Percentiles rank a stretch among this genome's conserved stretches.
Conservation (phyloP, 176 grass and related monocot genomes). For the Musa schizocarpa region DNA sequence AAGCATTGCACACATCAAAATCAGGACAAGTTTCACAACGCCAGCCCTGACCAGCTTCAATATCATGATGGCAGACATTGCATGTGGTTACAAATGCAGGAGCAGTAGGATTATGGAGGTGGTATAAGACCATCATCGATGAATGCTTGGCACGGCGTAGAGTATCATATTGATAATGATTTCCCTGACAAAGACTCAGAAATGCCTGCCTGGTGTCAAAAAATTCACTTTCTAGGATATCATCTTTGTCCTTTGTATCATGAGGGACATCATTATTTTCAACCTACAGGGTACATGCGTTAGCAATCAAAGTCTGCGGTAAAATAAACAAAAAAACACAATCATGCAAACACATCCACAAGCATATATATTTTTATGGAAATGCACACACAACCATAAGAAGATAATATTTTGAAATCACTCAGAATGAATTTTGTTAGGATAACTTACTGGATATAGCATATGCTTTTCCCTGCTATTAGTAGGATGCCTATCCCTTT, state of each 20-base stretch:
- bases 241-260: conserved; percentile 94
- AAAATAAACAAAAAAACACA: not conserved
- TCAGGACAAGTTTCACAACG: conserved; percentile 96
- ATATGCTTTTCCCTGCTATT: conserved; percentile 71
- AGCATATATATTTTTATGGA: not conserved
- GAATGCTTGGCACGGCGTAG: conserved; percentile 97
- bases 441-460: conserved; percentile 62
- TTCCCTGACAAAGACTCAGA: conserved; percentile 97
- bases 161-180: conserved; percentile 99
- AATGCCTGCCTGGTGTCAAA: conserved; percentile 97
- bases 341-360: not conserved
- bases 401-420: not conserved
- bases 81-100: conserved; percentile 96
- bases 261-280: conserved; percentile 55
- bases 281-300: conserved; percentile 36
- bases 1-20: conserved; percentile 93
- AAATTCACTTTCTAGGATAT: conserved; percentile 98
- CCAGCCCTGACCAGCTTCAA: conserved; percentile 95
- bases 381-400: not conserved
- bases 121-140: conserved; percentile 99
- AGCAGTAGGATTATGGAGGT: conserved; percentile 97
- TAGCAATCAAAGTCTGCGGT: not conserved
- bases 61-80: conserved; percentile 80
- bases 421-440: not conserved
- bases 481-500: conserved; percentile 68